These are phyloP conservation scores for Ophiostoma tasmaniense DNA, from an alignment of 2,329 filamentous ascomycete species.

Conservation along the genomic window DNA sequence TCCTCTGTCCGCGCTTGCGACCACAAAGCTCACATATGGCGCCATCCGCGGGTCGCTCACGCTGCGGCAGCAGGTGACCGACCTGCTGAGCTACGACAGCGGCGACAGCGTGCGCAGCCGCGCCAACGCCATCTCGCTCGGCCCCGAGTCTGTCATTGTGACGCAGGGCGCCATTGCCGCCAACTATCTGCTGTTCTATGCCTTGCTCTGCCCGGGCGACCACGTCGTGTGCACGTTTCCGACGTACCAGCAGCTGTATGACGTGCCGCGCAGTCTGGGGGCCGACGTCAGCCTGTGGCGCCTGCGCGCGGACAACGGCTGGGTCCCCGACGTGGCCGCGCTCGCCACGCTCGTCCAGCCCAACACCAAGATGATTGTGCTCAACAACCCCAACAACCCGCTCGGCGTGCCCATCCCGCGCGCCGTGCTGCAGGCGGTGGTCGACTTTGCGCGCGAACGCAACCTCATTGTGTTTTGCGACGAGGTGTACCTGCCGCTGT, in stretches of 20 bases:
- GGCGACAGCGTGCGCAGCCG: neutral
- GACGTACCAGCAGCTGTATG: constrained; percentile 78
- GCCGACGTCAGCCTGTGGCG: constrained; percentile 73
- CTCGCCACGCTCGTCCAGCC: constrained; percentile 55
- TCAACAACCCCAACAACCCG: constrained; percentile 75
- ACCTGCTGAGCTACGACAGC: constrained; percentile 1
- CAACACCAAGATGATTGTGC: constrained; percentile 58
- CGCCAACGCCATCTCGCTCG: neutral
- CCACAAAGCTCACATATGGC: constrained; percentile 60
- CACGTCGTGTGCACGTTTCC: constrained; percentile 83
- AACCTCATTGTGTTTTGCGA: constrained; percentile 63
- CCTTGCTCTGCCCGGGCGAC: constrained; percentile 62
- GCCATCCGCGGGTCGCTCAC: constrained; percentile 60
- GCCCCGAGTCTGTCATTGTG: constrained; percentile 58
- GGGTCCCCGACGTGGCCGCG: constrained; percentile 57
- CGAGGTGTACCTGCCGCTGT: constrained; percentile 78
- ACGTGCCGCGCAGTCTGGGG: constrained; percentile 63
- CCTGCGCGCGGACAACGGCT: constrained; percentile 54
- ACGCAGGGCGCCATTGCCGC: constrained; percentile 74
- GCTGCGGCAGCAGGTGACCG: constrained; percentile 55
- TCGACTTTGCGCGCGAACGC: constrained; percentile 53
- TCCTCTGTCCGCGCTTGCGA: constrained; percentile 38
- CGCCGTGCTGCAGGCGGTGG: constrained; percentile 49
- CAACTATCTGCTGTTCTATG: constrained; percentile 74
- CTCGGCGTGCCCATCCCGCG: constrained; percentile 63